Evolutionary conservation across 805 yeast species (phyloP).

Genomic region (Yamadazyma laniorum): DNA sequence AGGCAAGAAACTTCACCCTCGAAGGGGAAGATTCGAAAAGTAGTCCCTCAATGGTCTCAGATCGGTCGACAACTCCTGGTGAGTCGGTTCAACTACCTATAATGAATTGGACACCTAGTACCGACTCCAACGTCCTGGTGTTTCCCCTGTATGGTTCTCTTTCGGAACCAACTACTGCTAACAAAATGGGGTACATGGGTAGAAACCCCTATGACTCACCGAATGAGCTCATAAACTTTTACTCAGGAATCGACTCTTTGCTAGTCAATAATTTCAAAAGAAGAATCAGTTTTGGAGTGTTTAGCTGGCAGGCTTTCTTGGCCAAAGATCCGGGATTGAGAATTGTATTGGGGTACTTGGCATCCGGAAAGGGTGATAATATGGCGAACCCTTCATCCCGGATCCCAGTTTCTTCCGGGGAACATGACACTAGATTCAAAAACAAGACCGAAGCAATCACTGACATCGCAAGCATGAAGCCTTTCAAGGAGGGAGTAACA

Average conservation of each 20-base stretch:
- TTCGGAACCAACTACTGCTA: no score
- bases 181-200: background rate
- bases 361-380: background rate
- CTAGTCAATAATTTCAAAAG: conserved; percentile 24
- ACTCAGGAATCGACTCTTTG: conserved; percentile 43
- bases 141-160: no score
- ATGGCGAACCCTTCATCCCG: background rate
- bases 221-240: conserved; percentile 41
- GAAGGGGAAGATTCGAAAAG: no score
- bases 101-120: conserved; percentile 3
- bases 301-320: conserved; percentile 48
- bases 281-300: conserved; percentile 50
- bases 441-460: background rate
- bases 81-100: conserved; percentile 1
- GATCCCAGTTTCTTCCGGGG: background rate
- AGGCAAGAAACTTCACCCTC: no score
- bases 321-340: conserved; percentile 41
- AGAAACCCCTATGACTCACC: conserved; percentile 22
- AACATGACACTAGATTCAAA: background rate
- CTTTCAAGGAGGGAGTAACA: background rate
- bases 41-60: no score
- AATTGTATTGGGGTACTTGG: background rate
- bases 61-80: background rate
- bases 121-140: no score
- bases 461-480: background rate